A percentile compares a stretch with the other conserved stretches of the same genome.
Conservation (phyloP, 352 stramenopile species). For the Elongisporangium senticosum region DNA sequence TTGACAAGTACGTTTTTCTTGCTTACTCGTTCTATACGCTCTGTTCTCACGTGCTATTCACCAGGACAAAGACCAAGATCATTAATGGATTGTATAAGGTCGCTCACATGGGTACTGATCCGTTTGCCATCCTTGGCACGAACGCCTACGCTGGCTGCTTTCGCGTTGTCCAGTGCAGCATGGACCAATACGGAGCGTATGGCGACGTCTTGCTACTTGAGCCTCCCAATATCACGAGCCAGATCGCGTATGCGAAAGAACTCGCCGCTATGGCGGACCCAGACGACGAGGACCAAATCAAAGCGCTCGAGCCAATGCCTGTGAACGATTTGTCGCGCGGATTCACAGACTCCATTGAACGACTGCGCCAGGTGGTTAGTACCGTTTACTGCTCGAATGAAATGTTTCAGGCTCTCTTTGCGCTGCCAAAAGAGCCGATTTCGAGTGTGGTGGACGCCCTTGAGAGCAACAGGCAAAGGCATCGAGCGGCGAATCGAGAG, state of each 20-base stretch:
- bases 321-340: neutral
- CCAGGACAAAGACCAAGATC: slow-evolving; percentile 47
- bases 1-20: slow-evolving; percentile 49
- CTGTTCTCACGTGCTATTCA: slow-evolving; percentile 1
- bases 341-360: slow-evolving; percentile 6
- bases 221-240: slow-evolving; percentile 12
- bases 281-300: neutral
- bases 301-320: neutral
- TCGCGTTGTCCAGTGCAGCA: slow-evolving; percentile 48
- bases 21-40: neutral
- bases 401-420: slow-evolving; percentile 8
- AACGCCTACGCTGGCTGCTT: slow-evolving; percentile 52
- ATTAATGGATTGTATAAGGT: slow-evolving; percentile 62
- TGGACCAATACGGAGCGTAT: slow-evolving; percentile 42
- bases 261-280: neutral
- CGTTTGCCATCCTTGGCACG: slow-evolving; percentile 30
- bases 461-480: slow-evolving; percentile 17
- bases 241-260: neutral
- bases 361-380: slow-evolving; percentile 15
- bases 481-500: slow-evolving; percentile 37
- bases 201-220: slow-evolving; percentile 48
- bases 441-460: slow-evolving; percentile 10
- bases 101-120: slow-evolving; percentile 38
- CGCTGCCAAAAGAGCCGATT: slow-evolving; percentile 2
- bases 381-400: slow-evolving; percentile 13